These are phyloP conservation scores for Vanrija sp. DNA, from an alignment of 1,284 basidiomycete species.

Conservation along the genomic window DNA sequence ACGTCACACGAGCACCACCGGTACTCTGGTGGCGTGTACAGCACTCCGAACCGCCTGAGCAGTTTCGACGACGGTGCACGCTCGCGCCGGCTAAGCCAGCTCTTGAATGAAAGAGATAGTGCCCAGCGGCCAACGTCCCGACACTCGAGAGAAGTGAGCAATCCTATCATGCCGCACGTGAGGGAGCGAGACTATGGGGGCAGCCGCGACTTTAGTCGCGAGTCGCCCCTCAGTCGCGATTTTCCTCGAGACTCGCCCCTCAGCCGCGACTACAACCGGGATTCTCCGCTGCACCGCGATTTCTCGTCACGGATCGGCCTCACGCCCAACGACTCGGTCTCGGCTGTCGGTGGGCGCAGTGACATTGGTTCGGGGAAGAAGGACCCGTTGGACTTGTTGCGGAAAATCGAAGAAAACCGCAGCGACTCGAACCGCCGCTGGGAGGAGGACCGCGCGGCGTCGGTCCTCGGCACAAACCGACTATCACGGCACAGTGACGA, in stretches of 20 bases:
- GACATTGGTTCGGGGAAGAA: conserved; percentile 20
- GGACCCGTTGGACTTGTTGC: conserved; percentile 40
- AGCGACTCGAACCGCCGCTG: conserved; percentile 31
- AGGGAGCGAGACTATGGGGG: not conserved
- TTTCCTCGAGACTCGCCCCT: not conserved
- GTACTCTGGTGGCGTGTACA: conserved; percentile 1
- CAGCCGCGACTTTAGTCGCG: not conserved
- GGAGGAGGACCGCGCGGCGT: conserved; percentile 31
- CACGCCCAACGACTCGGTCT: conserved; percentile 40
- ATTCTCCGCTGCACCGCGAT: conserved; percentile 4
- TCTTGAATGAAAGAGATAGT: too few relatives aligned
- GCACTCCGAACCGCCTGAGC: conserved; percentile 1
- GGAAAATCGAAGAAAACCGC: conserved; percentile 33
- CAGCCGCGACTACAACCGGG: not conserved
- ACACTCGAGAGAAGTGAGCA: too few relatives aligned
- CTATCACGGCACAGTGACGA: conserved; percentile 10
- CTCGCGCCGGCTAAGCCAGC: not conserved
- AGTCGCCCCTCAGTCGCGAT: conserved; percentile 1
- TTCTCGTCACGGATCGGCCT: conserved; percentile 18
- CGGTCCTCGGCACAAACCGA: conserved; percentile 19
- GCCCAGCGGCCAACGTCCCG: too few relatives aligned
- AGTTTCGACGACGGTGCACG: not conserved
- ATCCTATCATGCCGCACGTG: too few relatives aligned
- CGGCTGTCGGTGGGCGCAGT: conserved; percentile 24
- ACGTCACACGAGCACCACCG: conserved; percentile 14